Base-by-base conservation (phyloP, 2,329 filamentous ascomycete genomes). In the Xylariales sp. region DNA sequence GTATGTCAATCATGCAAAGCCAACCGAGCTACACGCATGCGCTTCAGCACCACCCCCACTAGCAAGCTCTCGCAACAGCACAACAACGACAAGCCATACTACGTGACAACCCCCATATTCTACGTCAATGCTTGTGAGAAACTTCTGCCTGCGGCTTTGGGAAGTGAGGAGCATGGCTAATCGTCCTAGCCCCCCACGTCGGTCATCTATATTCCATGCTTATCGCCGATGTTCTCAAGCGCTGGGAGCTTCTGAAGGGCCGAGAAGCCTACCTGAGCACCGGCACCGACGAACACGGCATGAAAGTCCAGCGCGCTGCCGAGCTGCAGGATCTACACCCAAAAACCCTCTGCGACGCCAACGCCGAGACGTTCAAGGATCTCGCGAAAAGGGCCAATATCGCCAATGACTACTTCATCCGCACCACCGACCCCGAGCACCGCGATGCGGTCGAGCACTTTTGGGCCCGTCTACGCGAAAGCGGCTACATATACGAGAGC, bases 101-200 rank as follows among this genome's bases (percentile, higher is more conserved):
- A 98, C 84, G 86, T 97, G 75, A 98, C 96, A 5, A 97, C 94
- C 8, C 96, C 96, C 2, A 99, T 99, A 66, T 99, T 98, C 84
- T 99, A 99, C 81, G 96, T 99, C 83, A 99, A 99, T 87, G 93
- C 94, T 63, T 90, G 93, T 94, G 83, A 73, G 83, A 72, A 32
- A 39, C 14, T 7, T 32, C 30, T 52, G 1, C n/a, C 36, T 32
- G 18, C 8, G 34, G 46, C 18, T 41, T 34, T 18, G 32, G 28
- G 55, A 28, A 28, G n/a, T 36, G 36, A 36, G 36, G 48, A 46
- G 45, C 45, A 9, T 34, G 48, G 62, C 73, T 77, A 69, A 78
- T 67, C 67, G 50, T 66, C 8, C 39, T 73, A 95, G 94, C 93
- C 53, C 96, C 96, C 58, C 96, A 99, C 83, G 89, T 98, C 70